Percentiles rank a stretch among this genome's conserved stretches.
phyloP scores from a whole-genome alignment of 2,329 filamentous ascomycete species.

The Juglanconis sp. region DNA sequence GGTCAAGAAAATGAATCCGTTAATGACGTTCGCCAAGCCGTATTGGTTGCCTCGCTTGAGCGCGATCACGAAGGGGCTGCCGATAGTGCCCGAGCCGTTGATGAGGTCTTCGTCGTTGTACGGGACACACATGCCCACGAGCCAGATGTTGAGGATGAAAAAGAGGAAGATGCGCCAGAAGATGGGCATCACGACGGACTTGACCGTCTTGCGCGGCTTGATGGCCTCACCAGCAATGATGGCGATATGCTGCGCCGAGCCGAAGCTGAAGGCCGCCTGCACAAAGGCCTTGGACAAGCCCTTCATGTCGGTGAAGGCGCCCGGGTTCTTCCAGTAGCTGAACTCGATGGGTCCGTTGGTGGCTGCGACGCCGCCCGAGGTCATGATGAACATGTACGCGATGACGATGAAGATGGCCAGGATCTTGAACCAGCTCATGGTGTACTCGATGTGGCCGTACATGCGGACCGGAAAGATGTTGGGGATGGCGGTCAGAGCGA shows the following conservation, averaged over 20 bases:
- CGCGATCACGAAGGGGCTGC: slow-evolving; percentile 20
- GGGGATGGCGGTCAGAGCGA: slow-evolving; percentile 24
- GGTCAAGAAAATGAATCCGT: slow-evolving; percentile 32
- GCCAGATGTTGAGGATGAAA: slow-evolving; percentile 33
- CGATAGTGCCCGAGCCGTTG: slow-evolving; percentile 27
- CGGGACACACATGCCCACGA: slow-evolving; percentile 33
- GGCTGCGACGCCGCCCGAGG: slow-evolving; percentile 29
- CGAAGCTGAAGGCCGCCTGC: slow-evolving; percentile 32
- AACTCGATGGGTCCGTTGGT: slow-evolving; percentile 32
- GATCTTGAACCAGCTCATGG: slow-evolving; percentile 30
- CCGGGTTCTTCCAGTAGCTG: slow-evolving; percentile 26
- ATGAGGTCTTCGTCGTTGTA: slow-evolving; percentile 27
- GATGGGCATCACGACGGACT: slow-evolving; percentile 28
- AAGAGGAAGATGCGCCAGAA: slow-evolving; percentile 32
- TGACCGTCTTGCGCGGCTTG: slow-evolving; percentile 28
- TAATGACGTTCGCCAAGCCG: slow-evolving; percentile 29
- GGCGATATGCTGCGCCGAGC: slow-evolving; percentile 30
- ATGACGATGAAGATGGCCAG: slow-evolving; percentile 30
- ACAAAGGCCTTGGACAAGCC: slow-evolving; percentile 32
- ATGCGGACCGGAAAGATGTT: slow-evolving; percentile 28
- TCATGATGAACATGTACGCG: slow-evolving; percentile 34
- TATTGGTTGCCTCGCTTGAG: slow-evolving; percentile 27
- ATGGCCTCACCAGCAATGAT: slow-evolving; percentile 31
- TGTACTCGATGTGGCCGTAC: slow-evolving; percentile 30
- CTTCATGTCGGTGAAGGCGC: slow-evolving; percentile 30